Percentiles rank a stretch among this genome's conserved stretches.
These are phyloP conservation scores for Hanseniaspora hatyaiensis DNA, from an alignment of 805 yeast species.

Conservation along the genomic window DNA sequence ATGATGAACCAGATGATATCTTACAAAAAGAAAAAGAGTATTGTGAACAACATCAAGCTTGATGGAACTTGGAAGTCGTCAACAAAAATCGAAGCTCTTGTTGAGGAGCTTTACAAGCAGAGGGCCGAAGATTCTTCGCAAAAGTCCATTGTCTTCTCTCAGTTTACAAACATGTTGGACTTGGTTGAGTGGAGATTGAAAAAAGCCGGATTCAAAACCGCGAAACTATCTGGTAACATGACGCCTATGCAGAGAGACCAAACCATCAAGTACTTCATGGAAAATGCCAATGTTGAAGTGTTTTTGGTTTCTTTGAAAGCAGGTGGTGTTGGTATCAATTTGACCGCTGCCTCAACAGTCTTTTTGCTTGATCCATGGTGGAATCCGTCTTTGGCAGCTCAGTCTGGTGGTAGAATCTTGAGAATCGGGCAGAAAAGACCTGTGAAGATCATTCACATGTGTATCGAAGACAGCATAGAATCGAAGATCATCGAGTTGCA, in stretches of 20 bases:
- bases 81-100: conserved; percentile 90
- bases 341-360: conserved; percentile 95
- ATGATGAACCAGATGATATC: conserved; percentile 36
- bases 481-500: conserved; percentile 90
- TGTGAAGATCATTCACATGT: conserved; percentile 78
- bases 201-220: conserved; percentile 90
- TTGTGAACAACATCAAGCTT: conserved; percentile 79
- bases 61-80: conserved; percentile 87
- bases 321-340: conserved; percentile 94
- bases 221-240: conserved; percentile 92
- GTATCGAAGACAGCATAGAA: conserved; percentile 94
- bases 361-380: conserved; percentile 98
- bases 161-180: conserved; percentile 93
- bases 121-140: conserved; percentile 81
- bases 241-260: conserved; percentile 90
- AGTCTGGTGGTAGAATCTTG: conserved; percentile 94
- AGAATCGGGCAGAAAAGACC: conserved; percentile 95
- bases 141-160: conserved; percentile 93
- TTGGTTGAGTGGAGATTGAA: conserved; percentile 89
- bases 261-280: conserved; percentile 84
- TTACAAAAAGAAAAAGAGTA: conserved; percentile 43
- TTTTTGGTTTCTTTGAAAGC: conserved; percentile 92
- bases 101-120: conserved; percentile 79
- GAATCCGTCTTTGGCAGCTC: conserved; percentile 98
- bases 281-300: conserved; percentile 81